Base-by-base conservation (phyloP, 345 rosid species). In the Pseudoturritis turrita region DNA sequence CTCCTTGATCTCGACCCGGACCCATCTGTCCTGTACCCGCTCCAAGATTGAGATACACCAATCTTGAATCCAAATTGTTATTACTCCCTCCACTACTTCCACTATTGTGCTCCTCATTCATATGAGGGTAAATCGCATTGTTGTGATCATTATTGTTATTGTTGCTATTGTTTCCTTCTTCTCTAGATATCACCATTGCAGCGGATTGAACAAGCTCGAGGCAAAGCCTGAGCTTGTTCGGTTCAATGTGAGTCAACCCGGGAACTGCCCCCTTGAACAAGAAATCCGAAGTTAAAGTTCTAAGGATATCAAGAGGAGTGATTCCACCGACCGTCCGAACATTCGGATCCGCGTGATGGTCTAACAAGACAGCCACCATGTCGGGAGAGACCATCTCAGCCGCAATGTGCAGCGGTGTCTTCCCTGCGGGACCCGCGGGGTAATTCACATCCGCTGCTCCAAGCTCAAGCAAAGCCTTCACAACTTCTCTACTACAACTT, bases 371-470 rank as follows among this genome's bases (percentile, higher is more conserved):
- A 4, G 98, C 88, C 44, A 92, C 99, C 99, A 96, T 96, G 68
- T 96, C 99, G 0, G 98, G 97, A 11, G 98, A 96, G 25, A 96
- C 98, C 99, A 96, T 92, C 74, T 96, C 98, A 4, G 99, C 92
- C 0, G 99, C 99, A 3, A 90, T 77, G 71, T 96, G 99, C 17
- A 96, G 90, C 1, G 99, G 95, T 22, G 98, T 90, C 77, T 90
- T 96, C 8, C 97, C 95, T 0, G 92, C 90, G 0, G 96, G 97
- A 0, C 99, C 99, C 0, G 98, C 98, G 0, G 86, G 97, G 77
- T 85, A 92, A 81, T 96, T 96, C 41, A 96, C 99, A 59, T 96
- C 94, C 0, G 98, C 98, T 3, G 99, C 99, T 9, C 99, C 99
- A 0, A 96, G 91, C 74, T 96, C 99, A 5, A 96, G 89, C 86